These are phyloP conservation scores for Guyanaporus albipodus DNA, from an alignment of 768 basidiomycete genomes.

Conservation along the genomic window DNA sequence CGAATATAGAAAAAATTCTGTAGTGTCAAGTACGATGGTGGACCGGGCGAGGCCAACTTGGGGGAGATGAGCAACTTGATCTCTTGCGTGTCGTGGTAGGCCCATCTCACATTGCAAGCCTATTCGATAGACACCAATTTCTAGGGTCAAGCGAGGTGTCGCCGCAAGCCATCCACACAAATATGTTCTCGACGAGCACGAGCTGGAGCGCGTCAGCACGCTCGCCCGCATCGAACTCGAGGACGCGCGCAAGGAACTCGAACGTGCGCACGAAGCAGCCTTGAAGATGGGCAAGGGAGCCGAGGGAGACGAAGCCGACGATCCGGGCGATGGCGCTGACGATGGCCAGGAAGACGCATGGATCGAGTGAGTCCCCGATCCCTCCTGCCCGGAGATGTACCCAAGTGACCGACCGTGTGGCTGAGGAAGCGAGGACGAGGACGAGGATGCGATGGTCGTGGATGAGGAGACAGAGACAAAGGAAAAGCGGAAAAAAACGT, in stretches of 20 bases:
- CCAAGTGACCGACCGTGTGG: conserved; percentile 13
- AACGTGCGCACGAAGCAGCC: conserved; percentile 75
- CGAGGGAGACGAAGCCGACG: conserved; percentile 64
- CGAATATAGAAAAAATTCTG: conserved; percentile 4
- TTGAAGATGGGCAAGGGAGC: conserved; percentile 64
- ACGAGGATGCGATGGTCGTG: too few species aligned
- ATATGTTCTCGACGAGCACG: conserved; percentile 87
- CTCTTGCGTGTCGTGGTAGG: conserved; percentile 61
- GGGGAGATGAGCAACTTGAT: conserved; percentile 67
- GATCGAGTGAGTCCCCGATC: conserved; percentile 76
- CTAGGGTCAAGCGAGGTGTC: conserved; percentile 77
- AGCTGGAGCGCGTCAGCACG: conserved; percentile 84
- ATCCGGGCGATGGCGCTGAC: conserved; percentile 37
- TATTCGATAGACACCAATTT: background rate
- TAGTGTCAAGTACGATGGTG: background rate
- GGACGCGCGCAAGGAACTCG: conserved; percentile 81
- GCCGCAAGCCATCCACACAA: conserved; percentile 72
- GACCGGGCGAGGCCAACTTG: background rate
- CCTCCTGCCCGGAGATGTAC: conserved; percentile 1
- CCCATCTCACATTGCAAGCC: background rate
- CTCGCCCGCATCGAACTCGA: conserved; percentile 86
- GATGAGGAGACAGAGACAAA: too few species aligned
- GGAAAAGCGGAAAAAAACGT: too few species aligned
- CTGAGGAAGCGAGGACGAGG: conserved; percentile 40
- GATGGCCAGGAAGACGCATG: conserved; percentile 57